Base-by-base conservation (phyloP, 192 early-diverging fungal species). In the Gigaspora rosea region DNA sequence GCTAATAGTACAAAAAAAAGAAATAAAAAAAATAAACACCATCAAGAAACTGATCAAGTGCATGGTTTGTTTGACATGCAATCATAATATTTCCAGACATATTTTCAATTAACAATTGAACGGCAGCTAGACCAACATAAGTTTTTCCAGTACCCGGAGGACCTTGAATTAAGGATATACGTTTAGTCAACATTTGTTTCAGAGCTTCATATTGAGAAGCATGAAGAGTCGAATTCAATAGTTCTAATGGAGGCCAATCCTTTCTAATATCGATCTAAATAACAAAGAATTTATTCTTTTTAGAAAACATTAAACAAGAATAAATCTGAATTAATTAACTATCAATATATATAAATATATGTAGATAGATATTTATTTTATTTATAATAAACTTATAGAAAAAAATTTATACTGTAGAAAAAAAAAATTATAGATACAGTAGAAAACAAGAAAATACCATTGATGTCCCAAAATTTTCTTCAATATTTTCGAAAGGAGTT, bases 131-230 rank as follows among this genome's bases (percentile, higher is more conserved):
- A 59, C 88, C 88, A 0, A 89, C 80, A 71, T 82, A 86, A 0
- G 88, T 89, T 67, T 89, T 89, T 52, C 88, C 88, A 48, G 88
- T 89, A 47, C 88, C 88, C 10, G 88, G 88, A 27, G 88, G 88
- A 49, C 88, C 88, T 72, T 89, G 86, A 56, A 89, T 76, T 22
- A 89, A 79, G 2, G 86, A 80, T 9, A 89, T 32, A 10, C 85
- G 77, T 57, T 76, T 74, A 11, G 81, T 85, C 8, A 89, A 63
- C 58, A 89, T 82, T 0, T 82, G 80, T 7, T 82, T 59, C 41
- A 89, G 63, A 11, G 88, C 88, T 41, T 86, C 81, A 27, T 84
- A 59, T 51, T 87, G 85, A 0, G 83, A 85, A 11, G 67, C 48
- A 27, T 84, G 80, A 5, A 79, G 51, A 1, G 2, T n/a, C 22